Evolutionary conservation across 2,329 filamentous ascomycete species (phyloP), one percentile per base, ranked within the genome.

Genomic region (Arthrobotrys megalospora): DNA sequence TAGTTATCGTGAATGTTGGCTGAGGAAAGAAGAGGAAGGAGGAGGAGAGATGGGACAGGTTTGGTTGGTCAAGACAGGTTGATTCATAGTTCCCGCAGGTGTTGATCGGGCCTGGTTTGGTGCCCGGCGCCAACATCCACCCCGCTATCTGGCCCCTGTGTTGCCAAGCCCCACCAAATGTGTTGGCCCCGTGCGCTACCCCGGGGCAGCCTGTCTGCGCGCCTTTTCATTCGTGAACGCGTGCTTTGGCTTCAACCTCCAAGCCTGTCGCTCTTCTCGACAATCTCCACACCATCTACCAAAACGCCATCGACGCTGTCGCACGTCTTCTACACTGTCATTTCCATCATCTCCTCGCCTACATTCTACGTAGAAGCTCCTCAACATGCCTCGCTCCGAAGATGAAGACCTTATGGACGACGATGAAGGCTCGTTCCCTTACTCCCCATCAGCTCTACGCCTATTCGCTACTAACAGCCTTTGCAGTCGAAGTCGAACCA

Each of bases 261-360:
- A 63, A 60, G 58, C 58, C 50, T 62, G 71, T 76, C 71, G 53
- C 71, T 60, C 71, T 63, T 50, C 62, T 11, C 14, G 10, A 11
- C 52, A 53, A 48, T 48, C 52, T 52, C 58, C 60, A 36, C 60
- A 50, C 32, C 53, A 85, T 85, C 48, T 85, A 81, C 73, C 79
- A 80, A 73, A 82, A 86, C 60, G 84, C 86, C 55, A 85, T 85
- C 50, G 86, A 88, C 71, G 87, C 88, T 75, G 85, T 87, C 79
- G 88, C 88, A 65, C 84, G 87, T 88, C 81, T 80, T 83, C 63
- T 76, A 66, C 32, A 19, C 24, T 6, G 19, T 47, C 24, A 16
- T 19, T 14, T 45, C 19, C 38, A 41, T 21, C 8, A 3, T 28
- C 53, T 21, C 41, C 7, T 32, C 21, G 11, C 24, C 14, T 50